Evolutionary conservation across 2,329 filamentous ascomycete species (phyloP), one percentile per base, ranked within the genome.

Genomic region (Apiospora marii): DNA sequence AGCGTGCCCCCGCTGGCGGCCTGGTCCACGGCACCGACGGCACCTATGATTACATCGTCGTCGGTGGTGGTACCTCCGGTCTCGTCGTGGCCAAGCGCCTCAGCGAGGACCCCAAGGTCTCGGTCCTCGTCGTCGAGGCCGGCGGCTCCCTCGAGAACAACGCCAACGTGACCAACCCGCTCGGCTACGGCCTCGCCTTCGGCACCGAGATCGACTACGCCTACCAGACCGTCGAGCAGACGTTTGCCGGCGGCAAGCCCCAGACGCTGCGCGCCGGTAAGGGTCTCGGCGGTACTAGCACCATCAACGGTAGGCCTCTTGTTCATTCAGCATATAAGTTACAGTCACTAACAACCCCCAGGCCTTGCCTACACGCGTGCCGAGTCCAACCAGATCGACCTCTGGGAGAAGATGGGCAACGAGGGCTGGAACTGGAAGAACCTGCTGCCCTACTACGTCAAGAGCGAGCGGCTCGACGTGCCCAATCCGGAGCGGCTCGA

Each of bases 291-390:
- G 71, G 71, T 51, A 72, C 71, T 44, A 68, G 58, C 27, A 70
- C 71, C 37, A 70, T 72, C 58, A 72, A 72, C 34, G 71, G 71
- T 46, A 37, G 24, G 68, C 24, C 24, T 1, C 19, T 10, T 10
- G 2, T 3, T 43, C 13, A 14, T 7, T 14, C 30, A 46, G 51
- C 6, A 34, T 34, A 48, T n/a, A 34, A 19, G 48, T 24, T 22
- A 10, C n/a, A n/a, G n/a, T n/a, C n/a, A 16, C 70, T 73, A 37
- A 27, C n/a, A 12, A 4, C n/a, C 19, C 30, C 67, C 43, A 83
- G 82, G 82, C 44, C 82, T 81, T 80, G 77, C 80, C 0, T 84
- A 84, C 71, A 79, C 78, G 7, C 80, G 82, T 13, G 79, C 81
- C 4, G 78, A 82, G 49, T 75, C 75, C 7, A 75, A 75, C 16